phyloP scores from a whole-genome alignment of 208 protist species.

The Naegleria fowleri region DNA sequence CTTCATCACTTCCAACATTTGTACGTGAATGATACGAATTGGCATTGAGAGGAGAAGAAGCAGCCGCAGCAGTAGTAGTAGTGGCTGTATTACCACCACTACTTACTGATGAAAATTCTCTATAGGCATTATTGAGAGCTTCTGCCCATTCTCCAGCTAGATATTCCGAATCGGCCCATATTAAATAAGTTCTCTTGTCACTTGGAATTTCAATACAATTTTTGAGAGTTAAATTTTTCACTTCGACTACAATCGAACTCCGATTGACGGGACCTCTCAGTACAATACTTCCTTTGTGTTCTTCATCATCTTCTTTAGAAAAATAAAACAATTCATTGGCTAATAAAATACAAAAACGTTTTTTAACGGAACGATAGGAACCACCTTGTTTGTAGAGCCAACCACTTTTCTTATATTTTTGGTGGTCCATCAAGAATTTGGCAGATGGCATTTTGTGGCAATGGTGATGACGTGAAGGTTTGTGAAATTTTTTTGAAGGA shows the following conservation, averaged over 20 bases:
- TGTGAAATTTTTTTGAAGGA: too few species aligned
- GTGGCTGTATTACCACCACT: not conserved
- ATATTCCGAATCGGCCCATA: not conserved
- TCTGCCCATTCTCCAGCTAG: not conserved
- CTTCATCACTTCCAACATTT: not conserved
- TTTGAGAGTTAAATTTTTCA: constrained; percentile 6
- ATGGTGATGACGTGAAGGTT: too few species aligned
- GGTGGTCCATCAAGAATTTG: not conserved
- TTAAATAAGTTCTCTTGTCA: not conserved
- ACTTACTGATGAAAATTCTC: not conserved
- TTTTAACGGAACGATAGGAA: not conserved
- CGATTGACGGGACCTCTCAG: not conserved
- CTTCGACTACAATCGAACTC: not conserved
- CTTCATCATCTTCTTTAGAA: constrained; percentile 15
- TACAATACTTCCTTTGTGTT: constrained; percentile 21
- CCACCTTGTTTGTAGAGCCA: constrained; percentile 12
- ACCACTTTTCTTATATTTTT: not conserved
- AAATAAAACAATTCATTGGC: constrained; percentile 22
- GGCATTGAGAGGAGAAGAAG: not conserved
- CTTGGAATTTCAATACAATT: constrained; percentile 15
- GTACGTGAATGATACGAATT: not conserved
- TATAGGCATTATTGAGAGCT: not conserved
- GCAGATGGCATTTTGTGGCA: not conserved
- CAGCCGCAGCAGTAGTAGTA: not conserved
- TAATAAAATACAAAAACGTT: not conserved